These are phyloP conservation scores for Mycena vitilis DNA, from an alignment of 768 basidiomycete species.

Conservation along the genomic window DNA sequence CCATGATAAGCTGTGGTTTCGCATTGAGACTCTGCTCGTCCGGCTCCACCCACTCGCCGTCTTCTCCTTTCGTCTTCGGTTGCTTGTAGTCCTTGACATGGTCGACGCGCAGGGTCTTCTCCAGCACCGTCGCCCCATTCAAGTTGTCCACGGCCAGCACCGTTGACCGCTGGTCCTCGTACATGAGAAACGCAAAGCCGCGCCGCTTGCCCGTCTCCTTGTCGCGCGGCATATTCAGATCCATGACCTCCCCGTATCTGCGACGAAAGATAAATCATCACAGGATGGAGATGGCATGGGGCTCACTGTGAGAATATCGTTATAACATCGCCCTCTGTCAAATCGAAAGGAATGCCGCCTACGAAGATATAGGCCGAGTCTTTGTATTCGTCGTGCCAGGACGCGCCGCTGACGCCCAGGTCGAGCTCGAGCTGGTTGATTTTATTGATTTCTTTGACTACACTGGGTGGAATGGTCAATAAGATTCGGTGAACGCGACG, in stretches of 20 bases:
- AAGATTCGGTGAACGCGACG: slow-evolving; percentile 22
- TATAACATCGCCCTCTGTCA: slow-evolving; percentile 98
- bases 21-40: slow-evolving; percentile 93
- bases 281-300: slow-evolving; percentile 9
- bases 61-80: slow-evolving; percentile 76
- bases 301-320: slow-evolving; percentile 97
- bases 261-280: background rate
- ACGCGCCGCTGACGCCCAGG: slow-evolving; percentile 73
- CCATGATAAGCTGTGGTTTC: slow-evolving; percentile 75
- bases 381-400: slow-evolving; percentile 98
- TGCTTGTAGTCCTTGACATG: slow-evolving; percentile 95
- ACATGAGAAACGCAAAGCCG: slow-evolving; percentile 98
- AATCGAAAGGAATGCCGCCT: slow-evolving; percentile 87
- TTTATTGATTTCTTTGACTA: slow-evolving; percentile 91
- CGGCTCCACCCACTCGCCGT: slow-evolving; percentile 87
- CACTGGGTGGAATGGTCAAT: slow-evolving; percentile 61
- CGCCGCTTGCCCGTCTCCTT: slow-evolving; percentile 90
- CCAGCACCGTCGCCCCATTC: slow-evolving; percentile 92
- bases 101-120: slow-evolving; percentile 89
- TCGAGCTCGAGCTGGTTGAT: slow-evolving; percentile 94
- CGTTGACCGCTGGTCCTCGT: slow-evolving; percentile 97
- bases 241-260: slow-evolving; percentile 97
- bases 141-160: slow-evolving; percentile 98
- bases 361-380: slow-evolving; percentile 97
- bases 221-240: slow-evolving; percentile 94